Conservation (phyloP, 768 basidiomycete genomes). For the Boletus rex-veris region DNA sequence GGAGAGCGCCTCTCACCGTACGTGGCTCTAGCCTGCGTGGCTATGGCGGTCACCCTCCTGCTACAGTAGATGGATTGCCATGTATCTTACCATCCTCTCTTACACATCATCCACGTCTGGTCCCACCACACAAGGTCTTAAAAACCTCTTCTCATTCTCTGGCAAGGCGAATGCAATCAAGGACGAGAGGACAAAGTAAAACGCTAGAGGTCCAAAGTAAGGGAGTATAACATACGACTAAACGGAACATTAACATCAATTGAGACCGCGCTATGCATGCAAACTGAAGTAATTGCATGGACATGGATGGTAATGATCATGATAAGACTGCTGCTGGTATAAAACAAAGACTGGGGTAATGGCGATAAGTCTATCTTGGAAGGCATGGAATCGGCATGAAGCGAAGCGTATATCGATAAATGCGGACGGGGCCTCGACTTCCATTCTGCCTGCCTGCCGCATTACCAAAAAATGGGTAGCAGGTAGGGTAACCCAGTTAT, state of each 20-base stretch:
- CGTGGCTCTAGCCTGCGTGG: slow-evolving; percentile 87
- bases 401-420: background rate
- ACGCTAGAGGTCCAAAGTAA: background rate
- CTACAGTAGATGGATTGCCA: slow-evolving; percentile 31
- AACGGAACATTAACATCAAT: background rate
- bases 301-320: background rate
- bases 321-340: slow-evolving; percentile 1
- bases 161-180: too few relatives aligned
- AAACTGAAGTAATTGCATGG: background rate
- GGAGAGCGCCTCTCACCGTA: slow-evolving; percentile 96
- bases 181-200: too few relatives aligned
- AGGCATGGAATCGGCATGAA: background rate
- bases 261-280: background rate
- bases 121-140: too few relatives aligned
- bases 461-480: background rate
- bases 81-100: background rate
- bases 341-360: background rate
- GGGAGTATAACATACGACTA: background rate
- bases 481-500: background rate
- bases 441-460: background rate
- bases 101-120: background rate
- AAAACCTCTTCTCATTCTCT: too few relatives aligned
- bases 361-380: background rate
- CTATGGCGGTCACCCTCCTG: slow-evolving; percentile 82
- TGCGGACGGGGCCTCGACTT: background rate